Base-by-base conservation (phyloP, 2,329 filamentous ascomycete genomes). In the Diplodia intermedia region DNA sequence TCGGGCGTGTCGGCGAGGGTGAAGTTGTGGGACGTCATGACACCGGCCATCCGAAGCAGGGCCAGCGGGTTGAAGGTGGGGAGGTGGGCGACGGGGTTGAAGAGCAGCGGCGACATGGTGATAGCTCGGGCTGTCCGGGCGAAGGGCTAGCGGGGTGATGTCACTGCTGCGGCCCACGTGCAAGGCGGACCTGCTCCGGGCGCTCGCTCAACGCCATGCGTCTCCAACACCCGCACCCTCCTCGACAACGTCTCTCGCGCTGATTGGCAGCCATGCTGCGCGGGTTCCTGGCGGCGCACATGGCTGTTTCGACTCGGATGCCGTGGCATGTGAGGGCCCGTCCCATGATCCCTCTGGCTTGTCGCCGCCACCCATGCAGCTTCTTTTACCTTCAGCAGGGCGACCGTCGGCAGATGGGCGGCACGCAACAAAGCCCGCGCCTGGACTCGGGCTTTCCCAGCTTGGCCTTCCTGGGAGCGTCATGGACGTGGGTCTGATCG, bases 1-100 rank as follows among this genome's bases (percentile, higher is more conserved):
- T 69, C 60, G 12, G 76, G 75, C 9, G 70, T 72, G 14, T 78
- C 72, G 11, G 70, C 40, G 33, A 78, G 69, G 8, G 70, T 72
- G 65, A 78, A 78, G 33, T 72, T 70, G n/a, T 67, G 69, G 65
- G 73, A 73, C 3, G 73, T 77, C 47, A 77, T 70, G 6, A 72
- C 68, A 23, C 57, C 57, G 31, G 57, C 15, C 73, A 78, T 78
- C 14, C 61, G 29, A 9, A 69, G 53, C n/a, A 69, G 50, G n/a
- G 56, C 36, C 54, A 69, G 50, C 23, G 67, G 67, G 54, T 66
- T 66, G 36, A 23, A 15, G 53, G 61, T 57, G 23, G 67, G 67
- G 36, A 69, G 31, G 55, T 66, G 50, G 47, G 61, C 61, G 47
- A 69, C 29, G 29, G 67, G 62, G 31, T 69, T 69, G 33, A 49